These are phyloP conservation scores for Erythrobasidium hasegawianum DNA, from an alignment of 1,284 basidiomycete species.

Conservation along the genomic window DNA sequence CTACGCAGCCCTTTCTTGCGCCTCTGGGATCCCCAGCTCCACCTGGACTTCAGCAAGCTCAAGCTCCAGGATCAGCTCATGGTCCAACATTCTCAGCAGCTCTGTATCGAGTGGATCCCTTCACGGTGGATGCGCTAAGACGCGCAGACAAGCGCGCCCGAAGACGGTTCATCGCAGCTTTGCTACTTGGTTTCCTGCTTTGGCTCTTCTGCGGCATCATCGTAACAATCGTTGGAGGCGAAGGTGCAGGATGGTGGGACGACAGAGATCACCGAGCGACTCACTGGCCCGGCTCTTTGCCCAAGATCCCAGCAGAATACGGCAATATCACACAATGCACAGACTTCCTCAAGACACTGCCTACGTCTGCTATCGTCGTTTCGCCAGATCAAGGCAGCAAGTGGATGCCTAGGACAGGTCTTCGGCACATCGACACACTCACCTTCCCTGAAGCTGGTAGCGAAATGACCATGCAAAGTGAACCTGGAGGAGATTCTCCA, in stretches of 20 bases:
- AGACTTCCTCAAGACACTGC: constrained; percentile 27
- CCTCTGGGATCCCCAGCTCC: neutral
- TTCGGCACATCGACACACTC: neutral
- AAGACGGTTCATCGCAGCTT: constrained; percentile 12
- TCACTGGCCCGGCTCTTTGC: constrained; percentile 25
- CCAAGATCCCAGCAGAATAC: constrained; percentile 8
- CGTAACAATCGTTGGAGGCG: constrained; percentile 26
- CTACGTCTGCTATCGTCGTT: constrained; percentile 26
- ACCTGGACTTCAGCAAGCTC: neutral
- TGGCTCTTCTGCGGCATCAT: constrained; percentile 26
- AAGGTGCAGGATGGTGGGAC: constrained; percentile 30
- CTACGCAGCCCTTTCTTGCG: constrained; percentile 1
- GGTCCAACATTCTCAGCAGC: constrained; percentile 15
- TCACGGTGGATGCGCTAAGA: constrained; percentile 11
- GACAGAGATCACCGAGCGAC: neutral
- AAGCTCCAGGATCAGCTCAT: neutral
- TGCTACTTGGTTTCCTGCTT: constrained; percentile 25
- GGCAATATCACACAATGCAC: constrained; percentile 21
- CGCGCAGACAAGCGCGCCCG: constrained; percentile 25
- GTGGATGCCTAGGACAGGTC: neutral
- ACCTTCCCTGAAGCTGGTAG: neutral
- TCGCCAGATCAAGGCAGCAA: constrained; percentile 1
- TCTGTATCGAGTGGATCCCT: constrained; percentile 23
- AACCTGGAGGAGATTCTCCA: constrained; percentile 4
- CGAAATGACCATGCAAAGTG: neutral